Conservation (phyloP, 441 rosid genomes). For the Gossypium trilobum region DNA sequence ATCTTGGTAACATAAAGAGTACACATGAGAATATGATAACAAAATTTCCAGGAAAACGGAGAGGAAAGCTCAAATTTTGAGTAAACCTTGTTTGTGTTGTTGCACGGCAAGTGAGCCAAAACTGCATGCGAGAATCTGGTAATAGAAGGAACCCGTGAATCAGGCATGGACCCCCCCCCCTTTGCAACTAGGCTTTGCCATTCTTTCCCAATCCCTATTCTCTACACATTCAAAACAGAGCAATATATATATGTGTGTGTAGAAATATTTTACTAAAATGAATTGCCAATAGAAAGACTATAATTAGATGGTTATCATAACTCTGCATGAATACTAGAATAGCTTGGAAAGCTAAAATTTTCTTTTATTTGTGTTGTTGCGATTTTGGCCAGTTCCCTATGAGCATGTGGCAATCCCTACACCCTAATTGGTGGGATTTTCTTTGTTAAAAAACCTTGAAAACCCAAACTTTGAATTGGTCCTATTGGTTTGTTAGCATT, state of each 20-base stretch:
- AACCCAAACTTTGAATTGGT: constrained; percentile 9
- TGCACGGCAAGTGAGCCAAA: constrained; percentile 17
- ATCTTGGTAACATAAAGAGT: not conserved
- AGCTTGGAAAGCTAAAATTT: constrained; percentile 3
- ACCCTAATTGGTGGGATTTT: not conserved
- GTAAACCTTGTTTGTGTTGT: constrained; percentile 10
- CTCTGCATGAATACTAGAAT: not conserved
- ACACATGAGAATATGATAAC: constrained; percentile 9
- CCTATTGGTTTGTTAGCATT: constrained; percentile 13
- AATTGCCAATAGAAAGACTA: not conserved
- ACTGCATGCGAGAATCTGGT: constrained; percentile 37
- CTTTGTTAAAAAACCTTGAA: not conserved
- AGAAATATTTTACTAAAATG: not conserved
- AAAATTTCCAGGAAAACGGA: not conserved
- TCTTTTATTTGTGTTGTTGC: not conserved
- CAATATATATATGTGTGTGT: not conserved
- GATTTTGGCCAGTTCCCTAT: not conserved
- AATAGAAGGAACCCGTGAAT: constrained; percentile 45
- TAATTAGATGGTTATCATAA: constrained; percentile 13
- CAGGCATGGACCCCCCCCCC: constrained; percentile 24
- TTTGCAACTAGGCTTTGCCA: not conserved
- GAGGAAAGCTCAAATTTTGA: not conserved
- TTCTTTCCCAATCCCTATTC: constrained; percentile 16
- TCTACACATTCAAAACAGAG: constrained; percentile 14
- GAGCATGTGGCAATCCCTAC: not conserved